Evolutionary conservation across 805 yeast genomes (phyloP), one percentile per base, ranked within the genome.

Genomic region (Tetrapisispora arboricola): DNA sequence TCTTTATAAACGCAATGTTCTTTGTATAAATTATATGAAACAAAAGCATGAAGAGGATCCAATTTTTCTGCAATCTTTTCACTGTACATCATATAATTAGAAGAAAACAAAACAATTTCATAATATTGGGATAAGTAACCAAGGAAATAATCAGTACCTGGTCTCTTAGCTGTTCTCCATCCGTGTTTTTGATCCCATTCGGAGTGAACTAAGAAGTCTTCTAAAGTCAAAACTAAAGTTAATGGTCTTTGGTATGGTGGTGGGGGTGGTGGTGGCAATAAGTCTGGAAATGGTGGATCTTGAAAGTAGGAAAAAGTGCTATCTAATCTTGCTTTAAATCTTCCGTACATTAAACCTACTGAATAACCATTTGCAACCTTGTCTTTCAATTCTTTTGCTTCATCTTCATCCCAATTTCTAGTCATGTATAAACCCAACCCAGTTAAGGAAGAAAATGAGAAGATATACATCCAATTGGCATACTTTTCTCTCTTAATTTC

Each of bases 91-190:
- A 79, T 80, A 54, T 83, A 81, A 60, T 84, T 84, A 45, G 87
- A 78, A 26, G 90, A 77, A 61, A 92, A 92, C 36, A 94, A 67
- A 40, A 92, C 97, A 59, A 92, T 80, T 68, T 92, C 99, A 65
- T 90, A 92, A 70, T 87, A 90, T 66, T 85, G 95, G 7, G 96
- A 84, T 53, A 92, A 70, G 65, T 92, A 92, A 22, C 94, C 95
- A 59, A 92, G 68, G 67, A 92, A 92, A 70, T 92, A 92, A 64
- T 94, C 98, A 46, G 86, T 79, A 47, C 98, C 99, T 26, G 98
- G 97, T 69, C 99, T 85, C 71, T 92, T 92, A 24, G 95, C 97
- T 13, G 96, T 90, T 67, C 92, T 80, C 99, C 99, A 92, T 41
- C 98, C 98, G 58, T 77, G 72, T 63, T 84, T 78, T 50, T 85